A percentile compares a stretch with the other conserved stretches of the same genome.
Conservation (phyloP, 106 monocot species). For the Dendrobium chrysotoxum region DNA sequence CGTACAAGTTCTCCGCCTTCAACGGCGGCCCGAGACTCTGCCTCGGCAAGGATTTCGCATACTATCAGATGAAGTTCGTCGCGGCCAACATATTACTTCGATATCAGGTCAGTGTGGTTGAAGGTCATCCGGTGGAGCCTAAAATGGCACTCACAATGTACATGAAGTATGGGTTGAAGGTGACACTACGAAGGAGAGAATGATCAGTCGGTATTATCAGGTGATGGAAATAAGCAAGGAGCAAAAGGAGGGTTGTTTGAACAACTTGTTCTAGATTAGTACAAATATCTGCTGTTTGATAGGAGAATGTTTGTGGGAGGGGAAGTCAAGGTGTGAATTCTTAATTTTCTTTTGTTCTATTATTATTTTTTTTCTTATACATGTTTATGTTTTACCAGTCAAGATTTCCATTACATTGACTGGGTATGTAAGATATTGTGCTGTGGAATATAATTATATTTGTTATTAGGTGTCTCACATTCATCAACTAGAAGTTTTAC, state of each 20-base stretch:
- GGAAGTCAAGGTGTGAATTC: neutral
- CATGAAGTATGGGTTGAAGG: slow-evolving; percentile 88
- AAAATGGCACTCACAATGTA: slow-evolving; percentile 93
- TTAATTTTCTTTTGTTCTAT: neutral
- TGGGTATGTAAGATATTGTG: neutral
- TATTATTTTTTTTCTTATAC: neutral
- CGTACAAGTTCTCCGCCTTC: slow-evolving; percentile 94
- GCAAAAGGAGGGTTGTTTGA: neutral
- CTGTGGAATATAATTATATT: neutral
- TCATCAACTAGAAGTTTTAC: neutral
- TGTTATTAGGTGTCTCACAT: neutral
- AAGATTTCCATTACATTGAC: neutral
- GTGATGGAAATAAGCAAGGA: neutral
- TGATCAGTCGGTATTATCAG: neutral
- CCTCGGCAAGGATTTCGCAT: slow-evolving; percentile 93
- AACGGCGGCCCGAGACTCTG: slow-evolving; percentile 93
- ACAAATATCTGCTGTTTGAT: neutral
- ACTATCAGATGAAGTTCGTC: slow-evolving; percentile 88
- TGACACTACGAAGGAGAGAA: slow-evolving; percentile 43
- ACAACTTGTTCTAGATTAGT: neutral
- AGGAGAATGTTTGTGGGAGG: neutral
- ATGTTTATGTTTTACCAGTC: neutral
- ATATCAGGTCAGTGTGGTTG: slow-evolving; percentile 60
- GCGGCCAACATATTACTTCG: slow-evolving; percentile 67
- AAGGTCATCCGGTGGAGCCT: slow-evolving; percentile 55